Conservation (phyloP, 2,329 filamentous ascomycete genomes). For the Neofusicoccum sp. region DNA sequence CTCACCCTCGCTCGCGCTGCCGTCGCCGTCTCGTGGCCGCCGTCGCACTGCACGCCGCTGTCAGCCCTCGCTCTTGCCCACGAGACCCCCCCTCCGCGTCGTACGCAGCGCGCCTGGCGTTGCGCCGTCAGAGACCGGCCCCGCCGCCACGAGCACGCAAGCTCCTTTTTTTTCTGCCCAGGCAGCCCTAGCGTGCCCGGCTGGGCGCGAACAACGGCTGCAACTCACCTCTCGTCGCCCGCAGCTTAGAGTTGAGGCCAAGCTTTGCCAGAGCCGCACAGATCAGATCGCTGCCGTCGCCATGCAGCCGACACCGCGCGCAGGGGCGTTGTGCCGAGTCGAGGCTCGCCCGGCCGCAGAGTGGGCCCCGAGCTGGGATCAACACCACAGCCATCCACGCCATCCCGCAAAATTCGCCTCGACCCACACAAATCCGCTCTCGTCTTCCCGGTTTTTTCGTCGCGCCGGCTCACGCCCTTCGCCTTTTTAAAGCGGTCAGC, state of each 20-base stretch:
- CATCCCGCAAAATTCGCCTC: neutral
- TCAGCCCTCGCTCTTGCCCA: too few relatives aligned
- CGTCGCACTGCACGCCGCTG: too few relatives aligned
- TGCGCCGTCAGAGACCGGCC: neutral
- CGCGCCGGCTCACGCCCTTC: neutral
- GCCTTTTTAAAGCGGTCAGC: neutral
- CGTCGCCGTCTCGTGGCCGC: too few relatives aligned
- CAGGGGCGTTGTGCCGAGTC: too few relatives aligned
- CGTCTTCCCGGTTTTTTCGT: constrained; percentile 1
- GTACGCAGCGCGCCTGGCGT: neutral
- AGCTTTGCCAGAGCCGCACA: neutral
- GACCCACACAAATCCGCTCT: neutral
- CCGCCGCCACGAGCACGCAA: neutral
- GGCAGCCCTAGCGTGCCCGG: neutral
- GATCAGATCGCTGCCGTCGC: neutral
- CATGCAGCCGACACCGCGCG: neutral
- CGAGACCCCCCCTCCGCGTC: too few relatives aligned
- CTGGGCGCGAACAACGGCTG: neutral
- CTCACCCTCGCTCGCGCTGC: too few relatives aligned
- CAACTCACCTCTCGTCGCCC: neutral
- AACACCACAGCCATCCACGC: neutral
- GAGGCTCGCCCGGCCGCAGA: neutral
- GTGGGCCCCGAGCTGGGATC: constrained; percentile 6
- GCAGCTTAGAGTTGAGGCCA: neutral
- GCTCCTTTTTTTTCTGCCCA: neutral